Base-by-base conservation (phyloP, 129 eudicot genomes). In the Flaveria brownii region DNA sequence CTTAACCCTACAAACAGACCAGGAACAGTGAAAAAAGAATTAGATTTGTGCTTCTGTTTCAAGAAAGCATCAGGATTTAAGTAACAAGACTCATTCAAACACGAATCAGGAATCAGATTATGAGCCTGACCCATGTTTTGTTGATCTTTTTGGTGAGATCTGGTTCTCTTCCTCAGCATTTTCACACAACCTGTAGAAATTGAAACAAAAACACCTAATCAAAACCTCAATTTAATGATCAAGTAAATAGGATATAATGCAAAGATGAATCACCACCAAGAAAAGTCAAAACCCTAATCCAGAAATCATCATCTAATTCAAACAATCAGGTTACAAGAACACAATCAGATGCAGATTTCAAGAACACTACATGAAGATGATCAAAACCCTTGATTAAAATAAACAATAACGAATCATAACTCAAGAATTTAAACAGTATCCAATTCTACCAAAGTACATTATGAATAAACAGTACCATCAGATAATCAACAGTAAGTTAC, bases 121-220 rank as follows among this genome's bases (percentile, higher is more conserved):
- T 86, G 84, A 87, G 78, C 74, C 39, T 78, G 84, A 74, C 84
- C 84, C 80, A 68, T 68, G 80, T 74, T 80, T 74, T 80, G 84
- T 75, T 88, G 98, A 84, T 87, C 93, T 83, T 91, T 93, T 64
- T 91, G 98, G 78, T 82, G 84, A 77, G 97, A 90, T 83, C 97
- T 90, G 70, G 78, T 75, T 75, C 97, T 91, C 81, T 91, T 94
- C 82, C 91, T 94, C 91, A 91, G 81, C 97, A 94, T 91, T 80
- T 88, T 80, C 82, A 57, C 76, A 51, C 72, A 52, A 52, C 84
- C 82, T 77, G 82, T 54, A 45, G 66, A 75, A 60, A 52, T 3
- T 5, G 41, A 36, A 36, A 36, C 41, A 36, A 25, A 55, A 72
- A 12, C 66, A 49, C 11, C 11, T 18, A 3, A 65, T 18, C 30